Conservation (phyloP, 768 basidiomycete species). For the Hemileccinum impolitum region DNA sequence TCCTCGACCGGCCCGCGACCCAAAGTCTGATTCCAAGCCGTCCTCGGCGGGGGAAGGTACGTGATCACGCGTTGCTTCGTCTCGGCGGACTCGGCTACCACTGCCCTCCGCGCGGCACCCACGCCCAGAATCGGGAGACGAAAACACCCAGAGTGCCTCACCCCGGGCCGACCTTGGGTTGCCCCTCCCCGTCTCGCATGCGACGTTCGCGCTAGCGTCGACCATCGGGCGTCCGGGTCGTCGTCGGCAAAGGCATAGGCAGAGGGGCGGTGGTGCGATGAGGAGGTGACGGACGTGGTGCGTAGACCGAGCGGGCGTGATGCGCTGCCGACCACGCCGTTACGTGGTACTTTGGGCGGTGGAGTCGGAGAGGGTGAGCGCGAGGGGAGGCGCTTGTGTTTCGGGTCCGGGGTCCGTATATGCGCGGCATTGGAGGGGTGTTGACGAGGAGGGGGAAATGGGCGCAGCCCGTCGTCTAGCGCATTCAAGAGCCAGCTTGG, state of each 20-base stretch:
- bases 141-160: conserved; percentile 20
- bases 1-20: no score
- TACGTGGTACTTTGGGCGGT: conserved; percentile 1
- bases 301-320: not conserved
- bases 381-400: conserved; percentile 1
- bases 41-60: conserved; percentile 27
- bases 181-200: not conserved
- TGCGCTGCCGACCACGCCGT: not conserved
- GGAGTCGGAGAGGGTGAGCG: conserved; percentile 2
- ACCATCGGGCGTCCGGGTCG: conserved; percentile 22
- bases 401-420: conserved; percentile 8
- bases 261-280: not conserved
- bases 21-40: not conserved
- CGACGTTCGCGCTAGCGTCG: conserved; percentile 7
- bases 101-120: not conserved
- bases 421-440: not conserved
- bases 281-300: not conserved
- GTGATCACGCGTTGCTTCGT: conserved; percentile 25
- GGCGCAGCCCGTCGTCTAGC: not conserved
- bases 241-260: conserved; percentile 23
- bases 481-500: conserved; percentile 10
- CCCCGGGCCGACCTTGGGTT: not conserved
- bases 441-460: no score
- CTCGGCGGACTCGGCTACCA: not conserved
- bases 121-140: conserved; percentile 16